Conservation (phyloP, 305 asterid genomes). For the Rubia tinctorum region DNA sequence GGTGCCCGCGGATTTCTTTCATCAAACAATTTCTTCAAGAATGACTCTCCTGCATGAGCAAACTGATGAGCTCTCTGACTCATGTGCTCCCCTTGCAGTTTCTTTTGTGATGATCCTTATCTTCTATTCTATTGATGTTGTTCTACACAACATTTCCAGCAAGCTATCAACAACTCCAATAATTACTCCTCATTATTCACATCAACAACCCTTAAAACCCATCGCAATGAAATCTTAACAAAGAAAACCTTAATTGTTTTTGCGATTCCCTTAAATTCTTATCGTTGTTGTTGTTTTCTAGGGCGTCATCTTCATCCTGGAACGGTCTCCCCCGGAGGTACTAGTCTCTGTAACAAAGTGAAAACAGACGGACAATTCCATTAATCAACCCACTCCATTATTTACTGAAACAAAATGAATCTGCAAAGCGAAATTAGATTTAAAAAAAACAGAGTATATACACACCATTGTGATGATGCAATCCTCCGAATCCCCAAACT, state of each 20-base stretch:
- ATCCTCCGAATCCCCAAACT: too few relatives aligned
- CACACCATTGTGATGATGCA: too few relatives aligned
- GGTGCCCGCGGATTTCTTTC: neutral
- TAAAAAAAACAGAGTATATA: too few relatives aligned
- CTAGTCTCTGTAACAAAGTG: too few relatives aligned
- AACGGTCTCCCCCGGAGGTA: too few relatives aligned
- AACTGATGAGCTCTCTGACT: neutral
- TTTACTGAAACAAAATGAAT: too few relatives aligned
- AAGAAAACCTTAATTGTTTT: constrained; percentile 3
- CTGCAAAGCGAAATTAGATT: too few relatives aligned
- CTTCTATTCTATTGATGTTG: neutral
- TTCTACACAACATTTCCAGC: neutral
- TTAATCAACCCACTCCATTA: too few relatives aligned
- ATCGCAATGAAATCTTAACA: neutral
- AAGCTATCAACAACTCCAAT: neutral
- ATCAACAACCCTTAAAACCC: neutral
- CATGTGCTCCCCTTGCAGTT: neutral
- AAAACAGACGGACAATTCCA: too few relatives aligned
- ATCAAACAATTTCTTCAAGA: constrained; percentile 29
- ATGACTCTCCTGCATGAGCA: neutral
- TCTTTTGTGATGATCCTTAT: neutral
- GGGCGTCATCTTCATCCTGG: constrained; percentile 4
- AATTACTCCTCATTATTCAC: neutral
- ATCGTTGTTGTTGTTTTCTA: constrained; percentile 17
- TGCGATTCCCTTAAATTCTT: constrained; percentile 33